Percentiles rank a stretch among this genome's conserved stretches.
Conservation (phyloP, 805 yeast genomes). For the Lipomyces oligophaga region DNA sequence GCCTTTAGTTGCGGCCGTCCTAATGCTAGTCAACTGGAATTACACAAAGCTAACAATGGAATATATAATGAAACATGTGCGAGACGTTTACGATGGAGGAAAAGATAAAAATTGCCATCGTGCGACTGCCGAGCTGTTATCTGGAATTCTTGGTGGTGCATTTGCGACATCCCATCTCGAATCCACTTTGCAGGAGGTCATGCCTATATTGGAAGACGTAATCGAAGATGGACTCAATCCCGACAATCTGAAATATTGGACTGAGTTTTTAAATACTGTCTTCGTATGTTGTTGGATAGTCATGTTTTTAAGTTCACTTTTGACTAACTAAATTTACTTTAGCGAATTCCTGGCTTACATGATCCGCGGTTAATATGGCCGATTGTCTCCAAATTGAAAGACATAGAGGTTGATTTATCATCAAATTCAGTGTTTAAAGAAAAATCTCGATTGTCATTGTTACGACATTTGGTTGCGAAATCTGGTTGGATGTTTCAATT, state of each 20-base stretch:
- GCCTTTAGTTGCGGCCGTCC: constrained; percentile 49
- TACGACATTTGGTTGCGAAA: constrained; percentile 50
- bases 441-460: constrained; percentile 55
- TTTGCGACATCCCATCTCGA: constrained; percentile 18
- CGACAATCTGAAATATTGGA: constrained; percentile 72
- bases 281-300: constrained; percentile 33
- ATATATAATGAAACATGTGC: constrained; percentile 52
- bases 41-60: constrained; percentile 44
- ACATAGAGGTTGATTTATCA: constrained; percentile 46
- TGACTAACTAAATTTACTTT: not conserved
- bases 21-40: constrained; percentile 48
- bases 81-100: constrained; percentile 46
- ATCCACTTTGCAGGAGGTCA: constrained; percentile 34
- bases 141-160: constrained; percentile 53
- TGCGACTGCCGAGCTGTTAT: constrained; percentile 63
- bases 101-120: constrained; percentile 77
- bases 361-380: constrained; percentile 55
- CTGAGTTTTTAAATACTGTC: constrained; percentile 63
- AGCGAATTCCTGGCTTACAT: constrained; percentile 41
- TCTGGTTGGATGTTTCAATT: constrained; percentile 53
- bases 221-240: constrained; percentile 63
- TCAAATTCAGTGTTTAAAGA: constrained; percentile 64
- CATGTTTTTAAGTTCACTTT: not conserved
- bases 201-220: constrained; percentile 39
- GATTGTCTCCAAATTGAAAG: constrained; percentile 45